Evolutionary conservation across 352 stramenopile species (phyloP), one percentile per base, ranked within the genome.

Genomic region (Phytopythium ostracodes): DNA sequence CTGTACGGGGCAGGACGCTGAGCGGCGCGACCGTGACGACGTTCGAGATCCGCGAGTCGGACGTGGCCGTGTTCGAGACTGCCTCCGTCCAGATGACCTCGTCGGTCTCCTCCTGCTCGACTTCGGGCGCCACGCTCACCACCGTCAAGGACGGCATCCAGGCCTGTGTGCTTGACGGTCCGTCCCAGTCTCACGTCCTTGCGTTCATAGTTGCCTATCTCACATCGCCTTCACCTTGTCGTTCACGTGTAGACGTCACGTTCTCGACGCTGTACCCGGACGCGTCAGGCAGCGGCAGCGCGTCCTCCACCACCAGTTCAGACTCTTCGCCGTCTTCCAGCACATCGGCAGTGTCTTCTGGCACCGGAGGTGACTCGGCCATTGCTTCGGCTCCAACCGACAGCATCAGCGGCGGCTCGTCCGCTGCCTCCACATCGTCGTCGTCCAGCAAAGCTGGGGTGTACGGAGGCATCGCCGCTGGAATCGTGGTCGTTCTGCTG

Each of bases 1-100:
- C 3, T 33, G 29, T 7, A 33, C 7, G 29, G 22, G 17, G 27
- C 44, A 77, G 70, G n/a, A 72, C 61, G 3, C 20, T 71, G 33
- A 71, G 63, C 24, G 59, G 56, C 35, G 60, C 72, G 29, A 71
- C 66, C 0, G 55, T 78, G 27, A 70, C 70, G 24, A 77, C 58
- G 22, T 75, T 81, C 22, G 40, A 71, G 44, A 38, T 78, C 7
- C 73, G 73, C 14, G 17, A 75, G 52, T 81, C 73, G 22, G 73
- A 81, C 52, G 49, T 79, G 8, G 51, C 69, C 8, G 62, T 70
- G 6, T 33, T 81, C 11, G 29, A 74, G 52, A 70, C 49, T 24
- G 68, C 66, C 11, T 59, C 71, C 9, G 36, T 79, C 12, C 75
- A 65, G 42, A 33, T 71, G 6, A 71, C 62, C 1, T 56, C 67